A percentile compares a stretch with the other conserved stretches of the same genome.
Evolutionary conservation across 257 asterid genomes (phyloP).

Genomic region (Cynanchum wilfordii): DNA sequence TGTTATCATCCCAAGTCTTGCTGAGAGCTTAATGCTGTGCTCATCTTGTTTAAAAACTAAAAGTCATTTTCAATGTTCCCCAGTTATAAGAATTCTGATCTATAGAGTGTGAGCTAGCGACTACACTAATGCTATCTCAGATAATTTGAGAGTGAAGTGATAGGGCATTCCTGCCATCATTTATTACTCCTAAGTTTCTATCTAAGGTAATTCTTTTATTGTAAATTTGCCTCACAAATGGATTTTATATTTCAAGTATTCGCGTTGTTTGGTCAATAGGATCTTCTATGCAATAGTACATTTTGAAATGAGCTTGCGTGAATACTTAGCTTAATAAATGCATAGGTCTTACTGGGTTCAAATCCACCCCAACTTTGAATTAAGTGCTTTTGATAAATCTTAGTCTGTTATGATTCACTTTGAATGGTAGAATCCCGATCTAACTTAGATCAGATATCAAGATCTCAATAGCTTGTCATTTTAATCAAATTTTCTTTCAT

Average conservation of each 20-base stretch:
- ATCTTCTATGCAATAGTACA: not conserved
- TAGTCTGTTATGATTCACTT: not conserved
- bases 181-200: not conserved
- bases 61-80: not conserved
- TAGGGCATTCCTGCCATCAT: not conserved
- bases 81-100: not conserved
- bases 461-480: not conserved
- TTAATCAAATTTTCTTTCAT: not conserved
- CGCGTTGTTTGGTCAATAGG: not conserved
- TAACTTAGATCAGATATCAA: not conserved
- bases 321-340: not conserved
- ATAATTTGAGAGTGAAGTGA: not conserved
- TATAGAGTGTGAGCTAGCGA: not conserved
- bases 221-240: not conserved
- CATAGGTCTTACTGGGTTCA: not conserved
- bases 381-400: not conserved
- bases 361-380: not conserved
- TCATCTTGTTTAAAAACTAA: not conserved
- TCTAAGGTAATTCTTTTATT: not conserved
- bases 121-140: not conserved
- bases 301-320: not conserved
- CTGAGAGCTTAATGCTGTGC: not conserved
- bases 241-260: not conserved
- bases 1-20: not conserved
- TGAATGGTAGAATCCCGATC: not conserved